These are phyloP conservation scores for Zostera marina DNA, from an alignment of 116 monocot genomes.

Conservation along the genomic window DNA sequence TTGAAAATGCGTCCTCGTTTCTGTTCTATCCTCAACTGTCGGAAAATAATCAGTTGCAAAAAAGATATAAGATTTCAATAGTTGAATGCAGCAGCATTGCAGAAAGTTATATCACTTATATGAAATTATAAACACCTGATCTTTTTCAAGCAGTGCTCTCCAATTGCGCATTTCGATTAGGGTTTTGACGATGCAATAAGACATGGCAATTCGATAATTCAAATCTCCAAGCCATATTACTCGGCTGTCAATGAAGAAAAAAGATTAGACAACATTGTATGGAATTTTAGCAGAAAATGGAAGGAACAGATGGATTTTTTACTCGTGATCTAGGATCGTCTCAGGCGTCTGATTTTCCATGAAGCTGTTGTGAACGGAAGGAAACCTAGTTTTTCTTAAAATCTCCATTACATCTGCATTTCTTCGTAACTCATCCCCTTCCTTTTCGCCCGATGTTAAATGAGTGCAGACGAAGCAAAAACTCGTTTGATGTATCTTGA, in stretches of 20 bases:
- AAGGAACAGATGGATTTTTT: slow-evolving; percentile 6
- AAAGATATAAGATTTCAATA: neutral
- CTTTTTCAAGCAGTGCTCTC: slow-evolving; percentile 44
- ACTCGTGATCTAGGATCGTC: slow-evolving; percentile 37
- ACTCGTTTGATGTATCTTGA: slow-evolving; percentile 25
- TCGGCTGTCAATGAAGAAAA: slow-evolving; percentile 23
- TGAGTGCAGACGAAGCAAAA: slow-evolving; percentile 73
- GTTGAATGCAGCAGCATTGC: too few relatives aligned
- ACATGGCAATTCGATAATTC: slow-evolving; percentile 33
- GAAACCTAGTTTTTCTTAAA: slow-evolving; percentile 42
- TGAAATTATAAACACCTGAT: slow-evolving; percentile 31
- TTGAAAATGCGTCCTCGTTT: slow-evolving; percentile 40
- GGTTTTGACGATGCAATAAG: slow-evolving; percentile 13
- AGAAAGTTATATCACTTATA: too few relatives aligned
- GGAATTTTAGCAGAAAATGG: neutral
- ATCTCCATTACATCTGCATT: slow-evolving; percentile 55
- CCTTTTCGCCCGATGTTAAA: slow-evolving; percentile 61
- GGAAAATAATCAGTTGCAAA: neutral
- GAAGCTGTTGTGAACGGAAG: neutral
- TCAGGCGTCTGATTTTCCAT: slow-evolving; percentile 5
- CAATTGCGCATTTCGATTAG: slow-evolving; percentile 39
- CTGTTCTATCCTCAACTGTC: slow-evolving; percentile 51
- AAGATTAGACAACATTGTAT: neutral
- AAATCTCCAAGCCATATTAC: slow-evolving; percentile 76
- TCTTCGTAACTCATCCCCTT: slow-evolving; percentile 42